phyloP scores from a whole-genome alignment of 345 rosid species.

The Acer yangbiense region DNA sequence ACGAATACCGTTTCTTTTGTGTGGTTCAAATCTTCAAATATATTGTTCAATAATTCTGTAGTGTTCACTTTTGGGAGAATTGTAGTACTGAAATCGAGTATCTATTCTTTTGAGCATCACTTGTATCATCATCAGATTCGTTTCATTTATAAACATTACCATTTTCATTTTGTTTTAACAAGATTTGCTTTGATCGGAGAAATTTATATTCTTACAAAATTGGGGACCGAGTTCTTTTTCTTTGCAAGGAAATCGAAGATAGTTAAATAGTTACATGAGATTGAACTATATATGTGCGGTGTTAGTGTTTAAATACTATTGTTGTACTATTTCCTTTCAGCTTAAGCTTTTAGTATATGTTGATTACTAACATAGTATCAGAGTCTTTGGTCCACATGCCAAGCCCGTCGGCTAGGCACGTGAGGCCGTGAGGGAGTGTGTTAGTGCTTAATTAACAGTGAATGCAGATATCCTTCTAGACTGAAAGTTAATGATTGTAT shows the following conservation, averaged over 20 bases:
- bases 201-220: neutral
- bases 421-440: too few relatives aligned
- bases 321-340: too few relatives aligned
- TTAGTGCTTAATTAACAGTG: neutral
- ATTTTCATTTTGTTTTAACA: neutral
- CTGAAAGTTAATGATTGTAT: neutral
- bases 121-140: neutral
- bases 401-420: too few relatives aligned
- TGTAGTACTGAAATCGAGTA: constrained; percentile 13
- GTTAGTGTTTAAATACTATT: too few relatives aligned
- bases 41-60: constrained; percentile 5
- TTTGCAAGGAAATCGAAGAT: neutral
- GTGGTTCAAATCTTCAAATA: constrained; percentile 4
- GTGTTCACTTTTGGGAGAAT: neutral
- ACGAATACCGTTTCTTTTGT: neutral
- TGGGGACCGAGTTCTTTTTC: neutral
- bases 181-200: neutral
- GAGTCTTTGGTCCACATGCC: too few relatives aligned
- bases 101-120: constrained; percentile 29
- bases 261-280: neutral
- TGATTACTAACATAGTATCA: too few relatives aligned
- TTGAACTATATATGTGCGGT: too few relatives aligned
- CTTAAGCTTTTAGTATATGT: too few relatives aligned
- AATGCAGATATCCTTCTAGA: neutral
- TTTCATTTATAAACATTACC: neutral